Conservation (phyloP, 306 rosid genomes). For the Oxytropis ochrocephala region DNA sequence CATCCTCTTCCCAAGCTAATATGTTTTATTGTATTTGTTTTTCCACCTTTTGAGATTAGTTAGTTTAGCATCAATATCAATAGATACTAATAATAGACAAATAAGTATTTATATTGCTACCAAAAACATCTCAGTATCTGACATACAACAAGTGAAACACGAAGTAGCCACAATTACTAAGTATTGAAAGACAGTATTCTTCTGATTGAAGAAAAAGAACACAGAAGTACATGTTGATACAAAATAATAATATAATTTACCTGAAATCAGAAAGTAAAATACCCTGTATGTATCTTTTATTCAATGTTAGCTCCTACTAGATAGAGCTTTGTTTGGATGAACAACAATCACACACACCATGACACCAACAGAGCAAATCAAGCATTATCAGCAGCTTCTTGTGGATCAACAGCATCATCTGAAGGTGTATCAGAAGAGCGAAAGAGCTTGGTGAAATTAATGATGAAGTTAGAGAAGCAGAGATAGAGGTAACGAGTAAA, state of each 20-base stretch:
- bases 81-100: too few species aligned
- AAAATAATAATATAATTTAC: background rate
- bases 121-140: background rate
- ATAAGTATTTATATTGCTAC: background rate
- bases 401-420: too few species aligned
- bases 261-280: background rate
- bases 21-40: background rate
- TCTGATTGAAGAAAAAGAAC: background rate
- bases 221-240: background rate
- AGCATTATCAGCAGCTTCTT: background rate
- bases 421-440: too few species aligned
- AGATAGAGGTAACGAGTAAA: background rate
- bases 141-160: too few species aligned
- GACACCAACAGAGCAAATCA: background rate
- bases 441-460: too few species aligned
- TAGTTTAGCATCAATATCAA: background rate
- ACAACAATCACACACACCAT: background rate
- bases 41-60: background rate
- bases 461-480: too few species aligned
- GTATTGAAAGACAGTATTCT: background rate
- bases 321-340: background rate
- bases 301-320: background rate
- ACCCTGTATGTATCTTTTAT: background rate
- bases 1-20: background rate
- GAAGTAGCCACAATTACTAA: too few species aligned